These are phyloP conservation scores for Saccharomyces hybrid DNA, from an alignment of 1,139 yeast species.

Conservation along the genomic window DNA sequence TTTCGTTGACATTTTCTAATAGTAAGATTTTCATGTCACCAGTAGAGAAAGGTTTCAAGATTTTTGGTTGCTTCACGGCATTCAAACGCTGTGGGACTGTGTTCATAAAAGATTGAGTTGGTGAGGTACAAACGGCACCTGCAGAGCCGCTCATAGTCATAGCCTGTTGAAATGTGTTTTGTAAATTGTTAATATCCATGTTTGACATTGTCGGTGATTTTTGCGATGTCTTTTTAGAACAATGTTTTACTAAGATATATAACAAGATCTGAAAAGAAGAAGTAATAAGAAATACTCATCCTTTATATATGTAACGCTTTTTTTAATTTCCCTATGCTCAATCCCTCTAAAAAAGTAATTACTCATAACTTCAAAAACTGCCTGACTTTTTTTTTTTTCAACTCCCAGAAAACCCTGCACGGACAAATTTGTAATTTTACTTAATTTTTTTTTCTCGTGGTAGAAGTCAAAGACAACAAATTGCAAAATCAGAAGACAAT, in stretches of 20 bases:
- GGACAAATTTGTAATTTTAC: not conserved
- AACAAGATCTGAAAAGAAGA: not conserved
- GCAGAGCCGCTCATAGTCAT: conserved; percentile 39
- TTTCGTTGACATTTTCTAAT: conserved; percentile 85
- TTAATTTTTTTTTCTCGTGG: not conserved
- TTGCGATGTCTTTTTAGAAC: not conserved
- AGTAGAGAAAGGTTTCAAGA: conserved; percentile 26
- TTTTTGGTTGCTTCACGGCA: conserved; percentile 44
- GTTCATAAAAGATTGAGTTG: conserved; percentile 37
- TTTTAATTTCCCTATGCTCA: not conserved
- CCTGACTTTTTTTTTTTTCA: not conserved
- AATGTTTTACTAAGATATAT: not conserved
- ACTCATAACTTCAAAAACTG: not conserved
- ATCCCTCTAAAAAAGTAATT: not conserved
- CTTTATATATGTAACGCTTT: not conserved
- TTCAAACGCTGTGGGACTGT: conserved; percentile 30
- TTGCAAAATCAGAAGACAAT: not conserved
- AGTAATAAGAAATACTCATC: not conserved
- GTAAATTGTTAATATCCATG: conserved; percentile 46
- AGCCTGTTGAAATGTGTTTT: conserved; percentile 50
- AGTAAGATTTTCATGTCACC: conserved; percentile 83
- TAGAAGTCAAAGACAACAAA: not conserved
- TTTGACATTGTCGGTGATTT: not conserved
- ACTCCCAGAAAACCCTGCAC: not conserved
- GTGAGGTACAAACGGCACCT: conserved; percentile 66